Conservation (phyloP, 169 alveolate genomes). For the Fabrea salina region DNA sequence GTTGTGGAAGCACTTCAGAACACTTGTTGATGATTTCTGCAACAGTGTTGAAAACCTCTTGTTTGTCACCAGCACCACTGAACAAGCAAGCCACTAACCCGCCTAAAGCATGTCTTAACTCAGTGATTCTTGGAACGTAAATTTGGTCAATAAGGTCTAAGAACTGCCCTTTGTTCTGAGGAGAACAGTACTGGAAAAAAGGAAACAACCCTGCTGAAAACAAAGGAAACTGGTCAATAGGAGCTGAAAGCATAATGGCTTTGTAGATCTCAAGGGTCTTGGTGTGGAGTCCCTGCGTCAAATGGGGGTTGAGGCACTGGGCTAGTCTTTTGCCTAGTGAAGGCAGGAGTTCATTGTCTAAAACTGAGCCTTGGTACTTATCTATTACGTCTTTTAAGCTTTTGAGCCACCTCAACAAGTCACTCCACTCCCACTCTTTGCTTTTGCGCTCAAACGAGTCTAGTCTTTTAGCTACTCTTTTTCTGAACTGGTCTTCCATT, state of each 20-base stretch:
- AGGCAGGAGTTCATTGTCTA: not conserved
- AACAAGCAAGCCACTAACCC: slow-evolving; percentile 11
- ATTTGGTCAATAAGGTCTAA: not conserved
- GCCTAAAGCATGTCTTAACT: not conserved
- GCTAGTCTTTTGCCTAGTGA: slow-evolving; percentile 10
- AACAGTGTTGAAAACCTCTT: not conserved
- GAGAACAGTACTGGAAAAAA: slow-evolving; percentile 11
- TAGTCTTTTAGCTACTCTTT: not conserved
- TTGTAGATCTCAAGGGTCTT: slow-evolving; percentile 1
- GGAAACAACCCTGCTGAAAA: slow-evolving; percentile 28
- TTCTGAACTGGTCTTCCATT: not conserved
- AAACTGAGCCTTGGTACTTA: not conserved
- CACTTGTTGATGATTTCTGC: not conserved
- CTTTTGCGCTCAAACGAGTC: not conserved
- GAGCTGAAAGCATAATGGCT: not conserved
- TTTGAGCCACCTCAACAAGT: slow-evolving; percentile 20
- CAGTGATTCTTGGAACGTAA: not conserved
- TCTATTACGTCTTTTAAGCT: not conserved
- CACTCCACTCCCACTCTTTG: slow-evolving; percentile 33
- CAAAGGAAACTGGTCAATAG: not conserved
- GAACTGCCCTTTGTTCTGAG: not conserved
- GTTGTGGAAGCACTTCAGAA: not conserved
- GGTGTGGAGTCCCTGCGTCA: slow-evolving; percentile 10
- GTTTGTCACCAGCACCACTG: slow-evolving; percentile 5
- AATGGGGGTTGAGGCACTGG: slow-evolving; percentile 17